Base-by-base conservation (phyloP, 371 early-diverging fungal genomes). In the Actinomortierella wolfii region DNA sequence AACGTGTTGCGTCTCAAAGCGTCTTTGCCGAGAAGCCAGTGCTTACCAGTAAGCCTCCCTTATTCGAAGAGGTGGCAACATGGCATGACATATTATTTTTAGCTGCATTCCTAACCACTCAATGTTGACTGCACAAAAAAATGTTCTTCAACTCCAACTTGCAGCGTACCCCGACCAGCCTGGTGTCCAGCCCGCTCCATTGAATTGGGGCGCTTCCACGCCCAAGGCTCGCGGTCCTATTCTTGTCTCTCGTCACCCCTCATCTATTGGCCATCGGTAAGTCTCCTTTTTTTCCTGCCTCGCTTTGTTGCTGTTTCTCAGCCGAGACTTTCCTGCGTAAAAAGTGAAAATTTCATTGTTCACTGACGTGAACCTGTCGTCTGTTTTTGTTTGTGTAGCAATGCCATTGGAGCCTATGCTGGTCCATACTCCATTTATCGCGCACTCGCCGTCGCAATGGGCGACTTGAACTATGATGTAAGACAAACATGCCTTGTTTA, bases 391-490 rank as follows among this genome's bases (percentile, higher is more conserved):
- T 44, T 3, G 39, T 49, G 17, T 66, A 85, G 88, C 58, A 97
- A 97, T 75, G 94, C 96, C 24, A 92, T 96, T 56, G 96, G 97
- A 41, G 96, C 97, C 1, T 93, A 95, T 78, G 96, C 96, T 62
- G 97, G 97, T 6, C 89, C 95, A 4, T 96, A 97, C 76, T 92
- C 91, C 61, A 86, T 97, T 43, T 97, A 96, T 81, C 92, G 93
- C 55, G 96, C 95, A 6, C 75, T 97, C 43, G 96, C 96, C 7
- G 89, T 96, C 7, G 96, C 96, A 23, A 93, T 94, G 67, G 92
- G 95, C n/a, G 94, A 92, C 24, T 79, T 97, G 25, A 84, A 90
- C 6, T 87, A 86, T 14, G 62, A 77, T 40, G 74, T 73, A 67
- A 44, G 63, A 34, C 34, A 34, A 4, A 34, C 34, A 34, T 4